Evolutionary conservation across 768 basidiomycete genomes (phyloP).

Genomic region (Rhodotorula toruloides): DNA sequence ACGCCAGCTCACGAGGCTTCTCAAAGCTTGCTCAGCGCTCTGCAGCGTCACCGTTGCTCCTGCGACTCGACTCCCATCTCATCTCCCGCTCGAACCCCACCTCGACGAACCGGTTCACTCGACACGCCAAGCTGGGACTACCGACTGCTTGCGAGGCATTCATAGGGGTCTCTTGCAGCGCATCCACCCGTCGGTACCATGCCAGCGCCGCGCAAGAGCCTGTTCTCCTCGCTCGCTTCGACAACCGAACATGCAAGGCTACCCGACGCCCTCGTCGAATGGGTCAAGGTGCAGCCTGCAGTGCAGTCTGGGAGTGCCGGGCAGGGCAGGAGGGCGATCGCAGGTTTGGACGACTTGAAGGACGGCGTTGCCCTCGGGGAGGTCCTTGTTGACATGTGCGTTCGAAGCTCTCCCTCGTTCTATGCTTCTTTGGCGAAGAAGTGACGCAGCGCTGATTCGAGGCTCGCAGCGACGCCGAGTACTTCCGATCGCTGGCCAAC

Average conservation of each 20-base stretch:
- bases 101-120: too few species aligned
- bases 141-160: too few species aligned
- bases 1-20: too few species aligned
- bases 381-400: conserved; percentile 51
- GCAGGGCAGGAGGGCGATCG: background rate
- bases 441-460: background rate
- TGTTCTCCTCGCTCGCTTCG: conserved; percentile 26
- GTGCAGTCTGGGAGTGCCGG: background rate
- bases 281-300: conserved; percentile 9
- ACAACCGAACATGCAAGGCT: background rate
- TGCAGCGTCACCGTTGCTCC: too few species aligned
- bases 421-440: too few species aligned
- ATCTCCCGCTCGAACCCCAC: too few species aligned
- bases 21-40: too few species aligned
- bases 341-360: conserved; percentile 61
- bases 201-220: conserved; percentile 21
- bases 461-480: conserved; percentile 62
- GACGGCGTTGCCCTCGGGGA: conserved; percentile 74
- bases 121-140: too few species aligned
- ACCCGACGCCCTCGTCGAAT: conserved; percentile 24
- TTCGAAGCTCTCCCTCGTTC: background rate
- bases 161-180: too few species aligned
- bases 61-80: too few species aligned
- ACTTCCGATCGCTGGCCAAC: conserved; percentile 63
- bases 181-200: too few species aligned